Conservation (phyloP, 2,329 filamentous ascomycete species). For the Nakataea oryzae region DNA sequence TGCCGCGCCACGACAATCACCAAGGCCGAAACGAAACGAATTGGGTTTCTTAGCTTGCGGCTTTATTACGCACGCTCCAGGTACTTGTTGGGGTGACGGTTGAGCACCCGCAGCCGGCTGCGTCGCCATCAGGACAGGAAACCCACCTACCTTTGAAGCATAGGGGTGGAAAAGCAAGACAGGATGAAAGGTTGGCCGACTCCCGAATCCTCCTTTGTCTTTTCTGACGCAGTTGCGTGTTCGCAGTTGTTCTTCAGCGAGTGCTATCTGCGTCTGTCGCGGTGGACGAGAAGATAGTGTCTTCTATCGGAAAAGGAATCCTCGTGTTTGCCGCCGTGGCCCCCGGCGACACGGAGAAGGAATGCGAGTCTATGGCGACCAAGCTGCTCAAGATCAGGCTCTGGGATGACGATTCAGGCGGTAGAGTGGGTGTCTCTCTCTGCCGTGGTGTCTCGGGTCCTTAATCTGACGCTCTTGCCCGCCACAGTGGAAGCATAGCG, state of each 20-base stretch:
- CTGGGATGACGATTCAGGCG: slow-evolving; percentile 75
- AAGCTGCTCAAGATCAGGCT: slow-evolving; percentile 86
- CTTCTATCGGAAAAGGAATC: slow-evolving; percentile 81
- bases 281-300: slow-evolving; percentile 82
- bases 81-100: neutral
- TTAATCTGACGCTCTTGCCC: slow-evolving; percentile 10
- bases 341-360: slow-evolving; percentile 81
- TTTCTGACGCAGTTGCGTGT: slow-evolving; percentile 8
- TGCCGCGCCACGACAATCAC: neutral
- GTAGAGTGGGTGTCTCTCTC: slow-evolving; percentile 36
- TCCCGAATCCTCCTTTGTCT: neutral
- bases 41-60: neutral
- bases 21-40: neutral
- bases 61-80: neutral
- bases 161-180: neutral
- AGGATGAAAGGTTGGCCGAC: slow-evolving; percentile 14
- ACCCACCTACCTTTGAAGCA: too few relatives aligned
- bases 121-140: neutral
- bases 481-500: slow-evolving; percentile 75
- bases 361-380: slow-evolving; percentile 70
- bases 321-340: slow-evolving; percentile 87
- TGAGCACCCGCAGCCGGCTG: neutral
- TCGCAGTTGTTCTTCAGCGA: slow-evolving; percentile 76
- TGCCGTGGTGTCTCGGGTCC: neutral
- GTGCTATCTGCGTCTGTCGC: slow-evolving; percentile 94